phyloP scores from a whole-genome alignment of 352 stramenopile genomes.

The Aphanomyces stellatus region DNA sequence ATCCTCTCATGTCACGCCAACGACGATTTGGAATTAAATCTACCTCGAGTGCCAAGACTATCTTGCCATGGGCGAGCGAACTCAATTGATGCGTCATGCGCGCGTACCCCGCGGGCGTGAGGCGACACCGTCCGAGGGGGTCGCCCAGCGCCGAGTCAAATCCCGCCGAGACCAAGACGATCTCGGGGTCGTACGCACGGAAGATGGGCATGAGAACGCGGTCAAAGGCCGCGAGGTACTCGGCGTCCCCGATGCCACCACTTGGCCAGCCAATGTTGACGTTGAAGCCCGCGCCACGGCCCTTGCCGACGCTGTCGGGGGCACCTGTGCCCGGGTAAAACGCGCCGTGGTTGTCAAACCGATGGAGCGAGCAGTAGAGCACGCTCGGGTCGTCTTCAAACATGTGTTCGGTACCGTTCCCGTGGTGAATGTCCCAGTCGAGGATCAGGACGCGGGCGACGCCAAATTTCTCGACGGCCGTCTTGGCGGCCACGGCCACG shows the following conservation, averaged over 20 bases:
- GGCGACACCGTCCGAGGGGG: slow-evolving; percentile 73
- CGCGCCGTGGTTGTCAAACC: slow-evolving; percentile 30
- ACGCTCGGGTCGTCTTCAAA: slow-evolving; percentile 65
- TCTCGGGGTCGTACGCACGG: slow-evolving; percentile 83
- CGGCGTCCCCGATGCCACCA: slow-evolving; percentile 38
- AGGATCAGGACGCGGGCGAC: slow-evolving; percentile 56
- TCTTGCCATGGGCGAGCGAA: slow-evolving; percentile 31
- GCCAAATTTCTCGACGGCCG: slow-evolving; percentile 28
- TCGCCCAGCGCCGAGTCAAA: slow-evolving; percentile 94
- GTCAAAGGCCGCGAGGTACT: slow-evolving; percentile 63
- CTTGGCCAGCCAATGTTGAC: slow-evolving; percentile 54
- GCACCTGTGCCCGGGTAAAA: slow-evolving; percentile 68
- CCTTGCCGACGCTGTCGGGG: slow-evolving; percentile 36
- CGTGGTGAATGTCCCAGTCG: slow-evolving; percentile 89
- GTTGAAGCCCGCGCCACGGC: slow-evolving; percentile 33
- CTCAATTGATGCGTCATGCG: slow-evolving; percentile 42
- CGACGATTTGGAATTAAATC: not conserved
- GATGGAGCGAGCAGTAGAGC: slow-evolving; percentile 52
- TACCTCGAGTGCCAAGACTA: slow-evolving; percentile 62
- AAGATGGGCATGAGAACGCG: slow-evolving; percentile 77
- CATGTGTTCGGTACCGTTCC: slow-evolving; percentile 79
- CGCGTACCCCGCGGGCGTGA: slow-evolving; percentile 49
- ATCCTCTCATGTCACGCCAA: not conserved
- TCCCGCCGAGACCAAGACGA: slow-evolving; percentile 92
- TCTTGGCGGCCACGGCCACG: slow-evolving; percentile 54